Percentiles rank a stretch among this genome's conserved stretches.
Evolutionary conservation across 2,329 filamentous ascomycete species (phyloP).

Genomic region (Fusarium beomiforme): DNA sequence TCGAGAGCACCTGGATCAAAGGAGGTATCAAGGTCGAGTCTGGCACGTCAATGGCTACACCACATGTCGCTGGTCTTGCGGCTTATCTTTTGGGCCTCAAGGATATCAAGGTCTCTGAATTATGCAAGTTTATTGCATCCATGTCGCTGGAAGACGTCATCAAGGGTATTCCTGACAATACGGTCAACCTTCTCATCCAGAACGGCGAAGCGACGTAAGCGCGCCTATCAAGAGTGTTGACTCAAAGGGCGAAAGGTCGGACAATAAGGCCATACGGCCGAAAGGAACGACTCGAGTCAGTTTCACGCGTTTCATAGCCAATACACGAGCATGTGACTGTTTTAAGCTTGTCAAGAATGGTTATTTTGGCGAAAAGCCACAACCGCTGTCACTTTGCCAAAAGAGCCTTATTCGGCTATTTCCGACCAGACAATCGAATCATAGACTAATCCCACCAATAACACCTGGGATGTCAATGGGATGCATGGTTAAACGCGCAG

Average conservation of each 20-base stretch:
- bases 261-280: neutral
- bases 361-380: constrained; percentile 10
- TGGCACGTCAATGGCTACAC: neutral
- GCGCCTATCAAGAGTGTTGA: neutral
- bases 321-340: constrained; percentile 13
- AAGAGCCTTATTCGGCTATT: neutral
- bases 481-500: neutral
- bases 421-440: neutral
- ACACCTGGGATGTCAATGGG: neutral
- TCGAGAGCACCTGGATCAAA: neutral
- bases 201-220: neutral
- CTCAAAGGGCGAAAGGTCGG: neutral
- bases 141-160: neutral
- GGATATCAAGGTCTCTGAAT: neutral
- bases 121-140: neutral
- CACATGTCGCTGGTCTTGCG: neutral
- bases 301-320: constrained; percentile 17
- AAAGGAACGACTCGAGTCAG: neutral
- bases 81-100: neutral
- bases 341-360: constrained; percentile 8
- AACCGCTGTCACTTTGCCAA: constrained; percentile 4
- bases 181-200: neutral
- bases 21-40: neutral
- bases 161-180: neutral
- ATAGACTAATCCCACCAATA: neutral